phyloP scores from a whole-genome alignment of 2,329 filamentous ascomycete species.

The Colletotrichum camelliae region DNA sequence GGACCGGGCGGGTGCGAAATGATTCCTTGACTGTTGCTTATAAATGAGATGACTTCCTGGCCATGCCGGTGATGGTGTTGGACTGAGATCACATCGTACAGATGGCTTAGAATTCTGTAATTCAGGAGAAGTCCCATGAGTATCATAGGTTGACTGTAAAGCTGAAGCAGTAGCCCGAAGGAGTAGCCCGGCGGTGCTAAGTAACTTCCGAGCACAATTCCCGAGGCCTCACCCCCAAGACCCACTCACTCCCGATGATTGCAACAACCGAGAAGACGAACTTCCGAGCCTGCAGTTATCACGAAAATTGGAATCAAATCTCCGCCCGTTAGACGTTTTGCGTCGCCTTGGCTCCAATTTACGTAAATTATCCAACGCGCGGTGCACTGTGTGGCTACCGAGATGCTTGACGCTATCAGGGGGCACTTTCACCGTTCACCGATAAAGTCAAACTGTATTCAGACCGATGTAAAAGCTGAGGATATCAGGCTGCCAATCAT shows the following conservation, averaged over 20 bases:
- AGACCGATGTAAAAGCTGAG: not conserved
- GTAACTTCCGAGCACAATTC: not conserved
- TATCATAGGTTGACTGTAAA: no score
- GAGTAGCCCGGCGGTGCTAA: not conserved
- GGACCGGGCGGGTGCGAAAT: no score
- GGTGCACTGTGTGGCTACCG: not conserved
- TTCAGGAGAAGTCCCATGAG: no score
- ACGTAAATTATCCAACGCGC: not conserved
- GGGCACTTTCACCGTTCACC: not conserved
- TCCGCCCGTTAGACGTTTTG: not conserved
- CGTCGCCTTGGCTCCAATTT: rapidly evolving
- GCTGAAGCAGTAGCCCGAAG: no score
- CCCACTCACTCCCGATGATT: not conserved
- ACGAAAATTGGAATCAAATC: not conserved
- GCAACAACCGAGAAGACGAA: not conserved
- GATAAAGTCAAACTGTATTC: not conserved
- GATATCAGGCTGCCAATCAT: not conserved
- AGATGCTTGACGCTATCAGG: not conserved
- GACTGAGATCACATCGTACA: no score
- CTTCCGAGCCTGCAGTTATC: not conserved
- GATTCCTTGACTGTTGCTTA: no score
- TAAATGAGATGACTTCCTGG: no score
- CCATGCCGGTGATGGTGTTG: no score
- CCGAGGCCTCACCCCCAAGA: not conserved
- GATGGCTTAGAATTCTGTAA: no score